phyloP scores from a whole-genome alignment of 1,139 yeast genomes.

The Diutina mesorugosa region DNA sequence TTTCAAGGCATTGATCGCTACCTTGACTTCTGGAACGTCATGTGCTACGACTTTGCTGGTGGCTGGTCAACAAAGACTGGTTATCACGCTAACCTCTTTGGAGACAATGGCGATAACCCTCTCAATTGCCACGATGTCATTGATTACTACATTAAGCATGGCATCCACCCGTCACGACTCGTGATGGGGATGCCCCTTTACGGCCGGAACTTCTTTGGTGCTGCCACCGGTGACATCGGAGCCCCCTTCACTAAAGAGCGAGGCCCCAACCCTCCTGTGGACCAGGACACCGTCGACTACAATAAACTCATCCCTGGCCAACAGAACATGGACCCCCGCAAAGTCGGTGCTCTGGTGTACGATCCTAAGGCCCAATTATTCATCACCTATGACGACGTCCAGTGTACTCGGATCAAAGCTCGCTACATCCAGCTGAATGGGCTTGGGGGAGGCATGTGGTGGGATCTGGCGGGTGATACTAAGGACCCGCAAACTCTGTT shows the following conservation, averaged over 20 bases:
- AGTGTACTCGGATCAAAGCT: slow-evolving; percentile 46
- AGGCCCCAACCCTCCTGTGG: slow-evolving; percentile 27
- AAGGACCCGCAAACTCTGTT: slow-evolving; percentile 19
- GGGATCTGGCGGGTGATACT: slow-evolving; percentile 81
- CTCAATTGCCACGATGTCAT: slow-evolving; percentile 41
- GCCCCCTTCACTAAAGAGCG: slow-evolving; percentile 23
- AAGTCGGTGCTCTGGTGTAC: slow-evolving; percentile 49
- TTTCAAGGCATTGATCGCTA: slow-evolving; percentile 39
- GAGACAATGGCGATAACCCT: slow-evolving; percentile 24
- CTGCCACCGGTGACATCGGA: slow-evolving; percentile 25
- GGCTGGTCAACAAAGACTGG: slow-evolving; percentile 54
- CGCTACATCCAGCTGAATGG: slow-evolving; percentile 31
- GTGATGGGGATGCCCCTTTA: slow-evolving; percentile 82
- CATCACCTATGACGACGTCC: slow-evolving; percentile 54
- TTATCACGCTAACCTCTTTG: slow-evolving; percentile 61
- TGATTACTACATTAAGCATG: slow-evolving; percentile 23
- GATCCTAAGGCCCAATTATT: slow-evolving; percentile 26
- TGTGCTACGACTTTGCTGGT: slow-evolving; percentile 86
- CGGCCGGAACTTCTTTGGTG: slow-evolving; percentile 53
- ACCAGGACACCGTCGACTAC: slow-evolving; percentile 41
- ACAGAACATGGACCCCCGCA: slow-evolving; percentile 38
- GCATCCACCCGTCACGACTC: slow-evolving; percentile 39
- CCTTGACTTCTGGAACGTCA: slow-evolving; percentile 66
- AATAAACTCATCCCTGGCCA: slow-evolving; percentile 33
- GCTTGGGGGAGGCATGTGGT: slow-evolving; percentile 85